Percentiles rank a stretch among this genome's conserved stretches.
phyloP scores from a whole-genome alignment of 352 stramenopile genomes.

The Pythium biforme region DNA sequence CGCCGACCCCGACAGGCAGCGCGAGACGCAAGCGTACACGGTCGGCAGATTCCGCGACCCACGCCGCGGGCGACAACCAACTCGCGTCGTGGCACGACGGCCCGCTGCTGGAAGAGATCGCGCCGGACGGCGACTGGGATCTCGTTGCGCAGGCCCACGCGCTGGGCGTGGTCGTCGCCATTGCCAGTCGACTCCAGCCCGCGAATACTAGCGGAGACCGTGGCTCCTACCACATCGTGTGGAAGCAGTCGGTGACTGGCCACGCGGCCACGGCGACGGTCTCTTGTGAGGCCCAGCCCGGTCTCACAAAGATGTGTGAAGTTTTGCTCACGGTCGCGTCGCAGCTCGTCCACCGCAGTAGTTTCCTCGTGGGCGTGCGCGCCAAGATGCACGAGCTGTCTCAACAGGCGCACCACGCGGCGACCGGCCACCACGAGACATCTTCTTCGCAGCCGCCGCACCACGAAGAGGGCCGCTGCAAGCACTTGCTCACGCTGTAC shows the following conservation, averaged over 20 bases:
- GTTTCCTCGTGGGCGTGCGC: slow-evolving; percentile 15
- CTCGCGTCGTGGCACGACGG: slow-evolving; percentile 40
- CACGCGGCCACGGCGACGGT: not conserved
- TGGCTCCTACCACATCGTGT: slow-evolving; percentile 2
- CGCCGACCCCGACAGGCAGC: not conserved
- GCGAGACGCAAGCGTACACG: slow-evolving; percentile 71
- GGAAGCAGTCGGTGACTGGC: slow-evolving; percentile 2
- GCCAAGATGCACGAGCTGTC: slow-evolving; percentile 13
- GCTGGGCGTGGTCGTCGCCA: slow-evolving; percentile 4
- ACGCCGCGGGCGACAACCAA: slow-evolving; percentile 34
- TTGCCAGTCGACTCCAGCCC: slow-evolving; percentile 4
- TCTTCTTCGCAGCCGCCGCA: not conserved
- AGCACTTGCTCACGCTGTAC: slow-evolving; percentile 3
- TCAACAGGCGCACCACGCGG: not conserved
- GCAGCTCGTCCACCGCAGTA: slow-evolving; percentile 12
- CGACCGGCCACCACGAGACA: too few species aligned
- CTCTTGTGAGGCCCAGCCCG: not conserved
- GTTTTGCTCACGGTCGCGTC: not conserved
- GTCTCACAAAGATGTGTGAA: slow-evolving; percentile 4
- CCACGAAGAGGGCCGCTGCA: not conserved
- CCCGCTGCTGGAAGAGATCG: slow-evolving; percentile 46
- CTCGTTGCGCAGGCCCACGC: slow-evolving; percentile 21
- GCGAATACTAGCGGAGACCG: not conserved
- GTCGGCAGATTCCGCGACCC: slow-evolving; percentile 45
- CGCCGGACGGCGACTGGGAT: slow-evolving; percentile 31